Evolutionary conservation across 2,329 filamentous ascomycete genomes (phyloP), one percentile per base, ranked within the genome.

Genomic region (Mollisiaceae sp.): DNA sequence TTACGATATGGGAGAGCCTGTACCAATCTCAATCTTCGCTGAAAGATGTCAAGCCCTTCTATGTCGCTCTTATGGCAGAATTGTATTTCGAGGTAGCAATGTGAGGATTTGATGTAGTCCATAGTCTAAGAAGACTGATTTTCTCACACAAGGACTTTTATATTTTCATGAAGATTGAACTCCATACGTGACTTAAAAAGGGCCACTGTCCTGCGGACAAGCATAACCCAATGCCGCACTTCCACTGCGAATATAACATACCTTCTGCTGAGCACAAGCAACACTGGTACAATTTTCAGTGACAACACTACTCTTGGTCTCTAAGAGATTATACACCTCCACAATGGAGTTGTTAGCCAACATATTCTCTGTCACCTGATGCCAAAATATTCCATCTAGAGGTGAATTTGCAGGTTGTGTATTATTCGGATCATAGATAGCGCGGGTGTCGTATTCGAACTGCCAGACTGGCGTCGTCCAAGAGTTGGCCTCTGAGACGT

Each of bases 391-490:
- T 1, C 70, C 73, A 50, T 75, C 74, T 4, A 76, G 58, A 4
- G 74, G 74, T 4, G 69, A 65, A 14, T 43, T 68, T 1, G 60
- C n/a, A 5, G 72, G 70, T 72, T 69, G 73, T 4, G 60, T 62
- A 1, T 67, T 63, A 32, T 66, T 67, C 18, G 65, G 59, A 35
- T 70, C 67, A 38, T 75, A 76, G 1, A 65, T 66, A 11, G 67
- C 36, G 12, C 73, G 67, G 4, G 72, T 65, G 54, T 73, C 70
- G 57, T 76, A 76, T 35, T 76, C 74, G 14, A 72, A 72, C 60
- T 75, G 56, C 74, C 74, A 76, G 32, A 69, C 65, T 11, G 73
- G 73, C n/a, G 62, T 70, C 2, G 65, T 72, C 74, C 72, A 76
- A 18, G 55, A 62, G 24, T 71, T 66, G 24, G 38, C 11, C 38